Base-by-base conservation (phyloP, 768 basidiomycete species). In the Exsudoporus frostii region DNA sequence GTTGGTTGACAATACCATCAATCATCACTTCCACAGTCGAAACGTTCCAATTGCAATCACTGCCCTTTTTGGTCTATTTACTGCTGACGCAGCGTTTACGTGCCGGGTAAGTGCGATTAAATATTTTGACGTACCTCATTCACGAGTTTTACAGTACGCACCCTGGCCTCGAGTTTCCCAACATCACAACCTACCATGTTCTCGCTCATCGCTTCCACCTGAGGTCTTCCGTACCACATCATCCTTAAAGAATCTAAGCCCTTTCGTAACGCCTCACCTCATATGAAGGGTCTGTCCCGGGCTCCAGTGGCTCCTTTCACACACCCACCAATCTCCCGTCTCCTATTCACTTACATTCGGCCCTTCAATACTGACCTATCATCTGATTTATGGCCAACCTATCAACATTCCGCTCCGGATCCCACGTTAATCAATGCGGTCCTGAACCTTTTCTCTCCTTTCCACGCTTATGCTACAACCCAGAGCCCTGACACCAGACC, bases 401-500 rank as follows among this genome's bases (percentile, higher is more conserved):
- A 34, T 56, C 48, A 15, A 34, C 29, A 50, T 42, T 41, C 41
- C 22, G 29, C 34, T 39, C 22, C 30, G 32, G 45, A 19, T 32
- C 19, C n/a, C 38, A 40, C 42, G 24, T 43, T 41, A 19, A 44
- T 50, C 50, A 39, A 39, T 15, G n/a, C 19, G 11, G 25, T 39
- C 43, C 32, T 47, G 34, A 42, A 48, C 25, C 19, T 43, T 41
- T 40, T 38, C 32, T 45, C 29, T 48, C 24, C 46, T 53, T 51
- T 62, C 36, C 44, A 48, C 38, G 22, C 36, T 51, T 33, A 40
- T 55, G 15, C 43, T 24, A 37, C 41, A 42, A 36, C 50, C 58
- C 56, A 40, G 19, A 47, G 29, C 61, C 54, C 56, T 60, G 40
- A 19, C n/a, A 22, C 27, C 32, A 43, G n/a, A 27, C 19, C 43